Evolutionary conservation across 352 stramenopile genomes (phyloP).

Genomic region (Pythium sukuiense): DNA sequence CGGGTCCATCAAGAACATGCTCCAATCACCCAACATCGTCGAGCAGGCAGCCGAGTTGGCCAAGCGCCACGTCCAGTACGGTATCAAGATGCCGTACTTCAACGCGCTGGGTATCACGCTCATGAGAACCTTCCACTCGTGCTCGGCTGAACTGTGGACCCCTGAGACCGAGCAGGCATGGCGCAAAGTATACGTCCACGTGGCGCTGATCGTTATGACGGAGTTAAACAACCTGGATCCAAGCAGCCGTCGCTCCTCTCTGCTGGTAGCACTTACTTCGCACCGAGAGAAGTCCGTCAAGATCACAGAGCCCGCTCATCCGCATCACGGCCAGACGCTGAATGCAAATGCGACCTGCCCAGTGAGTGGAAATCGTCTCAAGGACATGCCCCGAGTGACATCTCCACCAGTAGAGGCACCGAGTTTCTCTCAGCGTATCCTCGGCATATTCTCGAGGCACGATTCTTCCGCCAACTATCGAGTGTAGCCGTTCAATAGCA

Average conservation of each 20-base stretch:
- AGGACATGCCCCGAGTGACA: slow-evolving; percentile 5
- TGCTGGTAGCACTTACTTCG: not conserved
- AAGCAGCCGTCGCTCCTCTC: not conserved
- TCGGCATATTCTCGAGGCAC: not conserved
- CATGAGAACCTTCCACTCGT: slow-evolving; percentile 30
- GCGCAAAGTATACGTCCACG: slow-evolving; percentile 30
- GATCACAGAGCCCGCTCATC: not conserved
- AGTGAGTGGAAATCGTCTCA: slow-evolving; percentile 29
- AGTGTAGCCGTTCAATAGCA: not conserved
- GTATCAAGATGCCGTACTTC: slow-evolving; percentile 38
- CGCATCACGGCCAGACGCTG: slow-evolving; percentile 12
- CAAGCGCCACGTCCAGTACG: slow-evolving; percentile 40
- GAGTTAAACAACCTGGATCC: slow-evolving; percentile 14
- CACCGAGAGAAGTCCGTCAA: not conserved
- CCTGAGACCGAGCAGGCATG: slow-evolving; percentile 31
- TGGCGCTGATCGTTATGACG: slow-evolving; percentile 30
- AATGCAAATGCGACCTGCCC: slow-evolving; percentile 24
- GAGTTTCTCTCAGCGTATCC: slow-evolving; percentile 6
- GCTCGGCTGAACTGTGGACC: slow-evolving; percentile 34
- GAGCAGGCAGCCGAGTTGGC: slow-evolving; percentile 28
- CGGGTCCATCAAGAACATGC: slow-evolving; percentile 38
- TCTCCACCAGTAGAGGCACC: not conserved
- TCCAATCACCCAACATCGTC: slow-evolving; percentile 36
- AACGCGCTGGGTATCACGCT: slow-evolving; percentile 35
- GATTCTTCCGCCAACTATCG: not conserved